These are phyloP conservation scores for Ambrosia hybrid DNA, from an alignment of 140 eudicot species.

Conservation along the genomic window DNA sequence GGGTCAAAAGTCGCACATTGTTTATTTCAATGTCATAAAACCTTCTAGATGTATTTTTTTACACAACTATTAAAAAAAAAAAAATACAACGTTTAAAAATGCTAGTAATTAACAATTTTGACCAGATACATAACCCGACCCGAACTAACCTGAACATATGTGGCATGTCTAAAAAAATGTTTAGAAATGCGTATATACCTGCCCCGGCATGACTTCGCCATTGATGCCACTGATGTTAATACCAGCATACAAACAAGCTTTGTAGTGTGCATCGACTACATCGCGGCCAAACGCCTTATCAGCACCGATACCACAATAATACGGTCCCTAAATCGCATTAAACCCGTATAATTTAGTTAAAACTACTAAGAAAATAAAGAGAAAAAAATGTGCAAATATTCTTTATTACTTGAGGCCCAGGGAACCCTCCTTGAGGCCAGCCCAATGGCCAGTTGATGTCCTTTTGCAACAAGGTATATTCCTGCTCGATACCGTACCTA, in stretches of 20 bases:
- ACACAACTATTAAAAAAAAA: not conserved
- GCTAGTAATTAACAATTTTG: not conserved
- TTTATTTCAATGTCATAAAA: not conserved
- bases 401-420: no score
- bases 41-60: not conserved
- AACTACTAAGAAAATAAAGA: not conserved
- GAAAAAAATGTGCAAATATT: no score
- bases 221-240: conserved; percentile 82
- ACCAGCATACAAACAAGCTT: conserved; percentile 88
- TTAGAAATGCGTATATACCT: conserved; percentile 40
- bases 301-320: conserved; percentile 86
- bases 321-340: conserved; percentile 71
- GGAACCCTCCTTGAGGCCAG: no score
- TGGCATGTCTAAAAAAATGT: not conserved
- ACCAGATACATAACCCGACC: not conserved
- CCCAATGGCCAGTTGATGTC: no score
- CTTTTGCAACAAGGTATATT: no score
- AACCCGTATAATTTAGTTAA: not conserved
- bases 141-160: not conserved
- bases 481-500: no score
- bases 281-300: conserved; percentile 91
- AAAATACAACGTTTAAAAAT: no score
- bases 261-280: conserved; percentile 78
- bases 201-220: conserved; percentile 97
- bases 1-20: not conserved